Conservation (phyloP, 169 alveolate species). For the Eimeria falciformis region DNA sequence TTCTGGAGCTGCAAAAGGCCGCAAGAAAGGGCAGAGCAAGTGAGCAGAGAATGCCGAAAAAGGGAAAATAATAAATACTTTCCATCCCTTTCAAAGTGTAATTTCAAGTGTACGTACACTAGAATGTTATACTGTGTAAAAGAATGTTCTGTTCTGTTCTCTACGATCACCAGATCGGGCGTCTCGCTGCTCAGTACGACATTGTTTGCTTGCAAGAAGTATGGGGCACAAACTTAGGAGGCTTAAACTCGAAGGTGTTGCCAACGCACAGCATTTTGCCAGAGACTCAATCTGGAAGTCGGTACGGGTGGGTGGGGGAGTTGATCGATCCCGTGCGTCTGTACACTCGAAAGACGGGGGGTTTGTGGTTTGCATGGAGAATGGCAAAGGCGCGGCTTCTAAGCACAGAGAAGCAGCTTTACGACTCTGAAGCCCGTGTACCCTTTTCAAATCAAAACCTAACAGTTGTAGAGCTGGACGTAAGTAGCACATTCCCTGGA, state of each 20-base stretch:
- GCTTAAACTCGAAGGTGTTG: constrained; percentile 43
- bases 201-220: constrained; percentile 77
- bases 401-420: constrained; percentile 15
- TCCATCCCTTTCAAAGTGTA: neutral
- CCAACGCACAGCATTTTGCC: constrained; percentile 78
- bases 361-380: constrained; percentile 78
- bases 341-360: constrained; percentile 73
- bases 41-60: neutral
- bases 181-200: constrained; percentile 70
- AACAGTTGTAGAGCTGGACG: constrained; percentile 69
- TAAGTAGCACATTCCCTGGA: constrained; percentile 10
- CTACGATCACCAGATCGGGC: constrained; percentile 62
- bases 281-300: constrained; percentile 45
- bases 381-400: constrained; percentile 15
- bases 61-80: neutral
- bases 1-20: constrained; percentile 78
- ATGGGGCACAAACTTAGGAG: constrained; percentile 77
- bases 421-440: constrained; percentile 38
- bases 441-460: constrained; percentile 73
- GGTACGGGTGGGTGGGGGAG: constrained; percentile 11
- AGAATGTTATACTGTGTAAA: neutral
- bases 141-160: neutral
- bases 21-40: constrained; percentile 71
- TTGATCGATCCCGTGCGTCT: constrained; percentile 65
- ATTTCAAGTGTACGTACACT: neutral